A percentile compares a stretch with the other conserved stretches of the same genome.
Evolutionary conservation across 768 basidiomycete species (phyloP).

Genomic region (Gloeophyllum trabeum): DNA sequence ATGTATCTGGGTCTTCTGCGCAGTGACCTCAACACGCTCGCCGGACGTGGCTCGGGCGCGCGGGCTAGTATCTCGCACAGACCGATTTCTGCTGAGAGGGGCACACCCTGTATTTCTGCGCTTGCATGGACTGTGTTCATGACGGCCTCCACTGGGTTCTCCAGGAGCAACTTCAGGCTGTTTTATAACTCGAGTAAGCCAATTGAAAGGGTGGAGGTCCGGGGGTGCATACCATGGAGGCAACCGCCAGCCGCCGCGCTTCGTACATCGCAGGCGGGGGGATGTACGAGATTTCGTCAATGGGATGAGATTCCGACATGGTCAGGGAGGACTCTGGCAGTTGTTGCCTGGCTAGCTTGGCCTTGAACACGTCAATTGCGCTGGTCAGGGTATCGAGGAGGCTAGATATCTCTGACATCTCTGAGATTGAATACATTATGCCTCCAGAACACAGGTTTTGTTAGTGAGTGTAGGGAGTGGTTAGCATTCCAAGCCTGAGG

Average conservation of each 20-base stretch:
- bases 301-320: constrained; percentile 20
- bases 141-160: constrained; percentile 25
- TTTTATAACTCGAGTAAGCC: constrained; percentile 11
- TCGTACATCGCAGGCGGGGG: constrained; percentile 25
- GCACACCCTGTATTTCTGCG: constrained; percentile 21
- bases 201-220: neutral
- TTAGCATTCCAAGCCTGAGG: too few species aligned
- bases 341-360: constrained; percentile 22
- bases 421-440: too few species aligned
- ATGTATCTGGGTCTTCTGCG: constrained; percentile 21
- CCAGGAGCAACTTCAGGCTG: constrained; percentile 22
- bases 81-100: constrained; percentile 23
- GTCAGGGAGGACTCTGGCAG: constrained; percentile 24
- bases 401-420: constrained; percentile 25
- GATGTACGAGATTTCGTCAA: constrained; percentile 17
- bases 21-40: constrained; percentile 20
- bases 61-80: constrained; percentile 19
- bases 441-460: too few species aligned
- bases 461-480: too few species aligned
- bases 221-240: constrained; percentile 17
- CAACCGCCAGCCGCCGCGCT: constrained; percentile 22
- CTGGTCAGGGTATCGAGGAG: constrained; percentile 27
- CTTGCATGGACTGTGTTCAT: constrained; percentile 22
- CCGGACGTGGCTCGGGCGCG: constrained; percentile 19
- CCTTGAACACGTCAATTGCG: constrained; percentile 27